These are phyloP conservation scores for Silene vulgaris DNA, from an alignment of 179 eudicot species.

Conservation along the genomic window DNA sequence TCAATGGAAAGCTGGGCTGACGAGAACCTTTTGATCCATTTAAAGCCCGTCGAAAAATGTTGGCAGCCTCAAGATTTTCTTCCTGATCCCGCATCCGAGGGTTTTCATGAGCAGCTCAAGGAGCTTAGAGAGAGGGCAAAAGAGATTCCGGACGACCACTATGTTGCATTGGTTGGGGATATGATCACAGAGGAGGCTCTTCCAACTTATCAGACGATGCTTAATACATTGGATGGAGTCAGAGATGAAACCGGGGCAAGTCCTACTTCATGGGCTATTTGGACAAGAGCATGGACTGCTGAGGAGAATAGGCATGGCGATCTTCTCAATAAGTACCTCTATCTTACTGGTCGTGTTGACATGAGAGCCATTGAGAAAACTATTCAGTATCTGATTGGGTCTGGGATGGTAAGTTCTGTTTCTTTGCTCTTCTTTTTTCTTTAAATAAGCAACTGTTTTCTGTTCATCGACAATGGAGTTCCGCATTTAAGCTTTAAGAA, in stretches of 20 bases:
- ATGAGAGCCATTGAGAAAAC: constrained; percentile 40
- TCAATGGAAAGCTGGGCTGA: constrained; percentile 38
- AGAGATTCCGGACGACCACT: constrained; percentile 39
- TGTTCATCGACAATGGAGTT: neutral
- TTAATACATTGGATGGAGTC: constrained; percentile 39
- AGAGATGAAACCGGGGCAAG: constrained; percentile 43
- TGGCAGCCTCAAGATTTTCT: constrained; percentile 48
- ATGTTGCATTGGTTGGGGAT: constrained; percentile 36
- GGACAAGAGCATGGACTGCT: constrained; percentile 46
- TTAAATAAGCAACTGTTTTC: constrained; percentile 1
- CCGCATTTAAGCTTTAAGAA: neutral
- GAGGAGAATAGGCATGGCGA: constrained; percentile 46
- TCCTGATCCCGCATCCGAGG: constrained; percentile 39
- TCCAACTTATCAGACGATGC: constrained; percentile 43
- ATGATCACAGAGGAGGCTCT: constrained; percentile 46
- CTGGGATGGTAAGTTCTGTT: constrained; percentile 37
- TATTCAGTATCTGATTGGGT: constrained; percentile 38
- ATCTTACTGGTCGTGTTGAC: constrained; percentile 40
- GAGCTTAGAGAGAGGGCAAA: constrained; percentile 37
- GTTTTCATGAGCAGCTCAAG: constrained; percentile 32
- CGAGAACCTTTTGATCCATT: constrained; percentile 25
- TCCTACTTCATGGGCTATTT: constrained; percentile 39
- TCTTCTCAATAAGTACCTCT: constrained; percentile 41
- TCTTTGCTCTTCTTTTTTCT: neutral
- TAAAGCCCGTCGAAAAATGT: constrained; percentile 44